These are phyloP conservation scores for Colletotrichum eremochloae DNA, from an alignment of 2,329 filamentous ascomycete species.

Conservation along the genomic window DNA sequence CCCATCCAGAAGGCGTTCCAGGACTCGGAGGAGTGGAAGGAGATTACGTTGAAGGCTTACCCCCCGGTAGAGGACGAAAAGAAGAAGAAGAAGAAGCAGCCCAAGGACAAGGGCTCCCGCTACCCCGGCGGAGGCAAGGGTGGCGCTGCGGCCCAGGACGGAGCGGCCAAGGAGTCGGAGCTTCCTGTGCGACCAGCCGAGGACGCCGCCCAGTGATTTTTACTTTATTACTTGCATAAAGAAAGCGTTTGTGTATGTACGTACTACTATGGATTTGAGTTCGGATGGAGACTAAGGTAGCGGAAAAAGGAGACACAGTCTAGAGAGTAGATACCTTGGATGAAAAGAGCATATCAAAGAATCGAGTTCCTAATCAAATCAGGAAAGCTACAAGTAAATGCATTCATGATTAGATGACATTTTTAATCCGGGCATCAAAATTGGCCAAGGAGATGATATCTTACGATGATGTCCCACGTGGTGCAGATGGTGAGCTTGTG, in stretches of 20 bases:
- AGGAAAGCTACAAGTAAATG: neutral
- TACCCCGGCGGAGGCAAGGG: constrained; percentile 63
- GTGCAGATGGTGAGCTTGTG: constrained; percentile 8
- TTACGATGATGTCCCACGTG: constrained; percentile 6
- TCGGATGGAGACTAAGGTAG: constrained; percentile 33
- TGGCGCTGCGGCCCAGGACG: constrained; percentile 28
- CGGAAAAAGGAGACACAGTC: constrained; percentile 34
- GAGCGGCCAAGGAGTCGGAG: constrained; percentile 39
- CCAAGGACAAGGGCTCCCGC: constrained; percentile 80
- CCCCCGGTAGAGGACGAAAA: constrained; percentile 71
- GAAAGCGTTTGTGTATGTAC: constrained; percentile 30
- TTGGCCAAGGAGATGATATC: neutral
- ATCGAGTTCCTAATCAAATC: neutral
- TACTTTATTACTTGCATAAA: constrained; percentile 23
- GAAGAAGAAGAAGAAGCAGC: constrained; percentile 81
- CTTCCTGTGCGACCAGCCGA: constrained; percentile 37
- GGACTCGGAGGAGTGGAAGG: constrained; percentile 82
- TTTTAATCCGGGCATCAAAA: neutral
- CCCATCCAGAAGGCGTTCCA: constrained; percentile 84
- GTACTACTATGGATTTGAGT: constrained; percentile 39
- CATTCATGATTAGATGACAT: neutral
- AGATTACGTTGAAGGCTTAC: constrained; percentile 82
- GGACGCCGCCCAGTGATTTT: constrained; percentile 26
- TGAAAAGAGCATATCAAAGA: constrained; percentile 32
- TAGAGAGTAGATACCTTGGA: constrained; percentile 40